Conservation (phyloP, 495 filamentous ascomycete species). For the Penicillium cataractarum region DNA sequence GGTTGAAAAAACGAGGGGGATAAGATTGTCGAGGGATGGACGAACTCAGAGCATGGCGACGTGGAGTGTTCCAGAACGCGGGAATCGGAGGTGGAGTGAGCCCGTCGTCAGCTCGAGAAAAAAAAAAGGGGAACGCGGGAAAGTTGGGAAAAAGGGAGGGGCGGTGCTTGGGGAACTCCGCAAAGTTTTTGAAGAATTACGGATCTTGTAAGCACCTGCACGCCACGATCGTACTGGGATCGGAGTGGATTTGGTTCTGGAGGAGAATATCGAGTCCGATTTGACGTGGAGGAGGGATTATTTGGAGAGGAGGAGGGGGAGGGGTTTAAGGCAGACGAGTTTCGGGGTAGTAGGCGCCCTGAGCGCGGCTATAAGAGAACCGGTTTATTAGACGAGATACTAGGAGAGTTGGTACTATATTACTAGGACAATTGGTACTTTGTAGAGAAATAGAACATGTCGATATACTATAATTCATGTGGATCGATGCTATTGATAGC, state of each 20-base stretch:
- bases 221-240: conserved; percentile 5
- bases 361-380: conserved; percentile 16
- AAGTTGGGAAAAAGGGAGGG: conserved; percentile 6
- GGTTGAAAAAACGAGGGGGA: conserved; percentile 3
- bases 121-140: conserved; percentile 37
- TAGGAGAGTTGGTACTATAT: too few species aligned
- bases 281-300: not conserved
- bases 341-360: conserved; percentile 13
- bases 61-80: conserved; percentile 36
- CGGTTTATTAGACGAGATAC: not conserved
- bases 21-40: not conserved
- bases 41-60: conserved; percentile 26
- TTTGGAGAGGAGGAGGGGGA: conserved; percentile 12
- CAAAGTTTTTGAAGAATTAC: not conserved
- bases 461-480: too few species aligned
- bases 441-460: too few species aligned
- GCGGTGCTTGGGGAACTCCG: conserved; percentile 5
- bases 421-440: not conserved
- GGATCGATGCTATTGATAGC: not conserved
- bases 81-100: conserved; percentile 26
- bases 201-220: not conserved
- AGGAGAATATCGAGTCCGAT: not conserved
- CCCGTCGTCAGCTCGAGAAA: conserved; percentile 27
- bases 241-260: not conserved
- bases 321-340: conserved; percentile 20